phyloP scores from a whole-genome alignment of 352 stramenopile species.

The Globisporangium canariense region DNA sequence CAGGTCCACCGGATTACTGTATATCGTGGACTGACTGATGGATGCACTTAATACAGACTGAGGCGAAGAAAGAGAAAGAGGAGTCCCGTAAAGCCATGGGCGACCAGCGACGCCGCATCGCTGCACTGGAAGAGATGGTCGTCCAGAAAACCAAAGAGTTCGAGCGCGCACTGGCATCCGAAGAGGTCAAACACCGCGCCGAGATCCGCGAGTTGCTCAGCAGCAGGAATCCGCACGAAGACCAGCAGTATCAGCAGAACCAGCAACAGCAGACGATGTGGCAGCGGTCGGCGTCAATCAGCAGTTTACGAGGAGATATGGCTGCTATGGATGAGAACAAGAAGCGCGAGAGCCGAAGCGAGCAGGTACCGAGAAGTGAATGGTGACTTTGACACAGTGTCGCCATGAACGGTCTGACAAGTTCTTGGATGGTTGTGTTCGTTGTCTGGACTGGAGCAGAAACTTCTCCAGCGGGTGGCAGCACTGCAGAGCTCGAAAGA shows the following conservation, averaged over 20 bases:
- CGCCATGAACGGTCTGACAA: background rate
- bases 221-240: slow-evolving; percentile 27
- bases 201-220: slow-evolving; percentile 63
- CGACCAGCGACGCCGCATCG: slow-evolving; percentile 51
- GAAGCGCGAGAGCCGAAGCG: slow-evolving; percentile 27
- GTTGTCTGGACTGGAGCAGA: slow-evolving; percentile 18
- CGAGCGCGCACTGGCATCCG: slow-evolving; percentile 47
- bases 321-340: slow-evolving; percentile 13
- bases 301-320: slow-evolving; percentile 12
- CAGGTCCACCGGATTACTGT: no score
- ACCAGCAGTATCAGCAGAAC: background rate
- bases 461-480: slow-evolving; percentile 43
- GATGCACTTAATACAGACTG: slow-evolving; percentile 28
- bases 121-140: slow-evolving; percentile 42
- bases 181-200: slow-evolving; percentile 34
- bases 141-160: slow-evolving; percentile 59
- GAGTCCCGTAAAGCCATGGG: slow-evolving; percentile 45
- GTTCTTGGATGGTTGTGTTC: background rate
- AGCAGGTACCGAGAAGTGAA: slow-evolving; percentile 17
- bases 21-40: no score
- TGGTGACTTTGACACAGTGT: background rate
- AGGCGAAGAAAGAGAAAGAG: slow-evolving; percentile 75
- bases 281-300: slow-evolving; percentile 18
- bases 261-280: slow-evolving; percentile 21
- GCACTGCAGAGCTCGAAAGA: slow-evolving; percentile 62